Percentiles rank a stretch among this genome's conserved stretches.
These are phyloP conservation scores for Phytopythium boreale DNA, from an alignment of 352 stramenopile species.

Conservation along the genomic window DNA sequence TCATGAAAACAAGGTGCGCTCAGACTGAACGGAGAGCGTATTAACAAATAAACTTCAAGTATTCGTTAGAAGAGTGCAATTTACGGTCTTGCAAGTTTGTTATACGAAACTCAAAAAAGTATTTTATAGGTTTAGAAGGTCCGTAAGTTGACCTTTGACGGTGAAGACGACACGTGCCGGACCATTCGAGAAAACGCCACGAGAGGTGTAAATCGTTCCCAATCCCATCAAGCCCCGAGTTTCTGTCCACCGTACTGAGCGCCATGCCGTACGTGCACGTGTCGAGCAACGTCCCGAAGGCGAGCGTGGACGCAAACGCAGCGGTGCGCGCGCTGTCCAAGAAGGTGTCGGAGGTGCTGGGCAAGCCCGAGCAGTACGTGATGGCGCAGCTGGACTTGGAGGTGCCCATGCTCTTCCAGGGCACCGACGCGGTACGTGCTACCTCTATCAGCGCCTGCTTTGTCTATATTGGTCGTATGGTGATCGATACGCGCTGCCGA, in stretches of 20 bases:
- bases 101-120: no score
- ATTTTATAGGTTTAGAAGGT: no score
- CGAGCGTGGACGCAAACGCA: slow-evolving; percentile 23
- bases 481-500: neutral
- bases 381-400: slow-evolving; percentile 39
- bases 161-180: no score
- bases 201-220: neutral
- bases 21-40: neutral
- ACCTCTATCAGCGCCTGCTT: neutral
- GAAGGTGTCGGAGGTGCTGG: slow-evolving; percentile 27
- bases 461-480: neutral
- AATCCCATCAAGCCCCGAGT: neutral
- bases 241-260: neutral
- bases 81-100: neutral
- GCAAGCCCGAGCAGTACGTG: slow-evolving; percentile 26
- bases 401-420: slow-evolving; percentile 25
- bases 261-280: slow-evolving; percentile 38
- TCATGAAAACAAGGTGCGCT: no score
- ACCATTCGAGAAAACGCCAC: neutral
- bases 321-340: slow-evolving; percentile 32
- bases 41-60: neutral
- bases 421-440: slow-evolving; percentile 17
- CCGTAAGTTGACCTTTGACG: no score
- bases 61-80: neutral
- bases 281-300: slow-evolving; percentile 32